Percentiles rank a stretch among this genome's conserved stretches.
phyloP scores from a whole-genome alignment of 176 grass and related monocot genomes.

The Oryza meyeriana region DNA sequence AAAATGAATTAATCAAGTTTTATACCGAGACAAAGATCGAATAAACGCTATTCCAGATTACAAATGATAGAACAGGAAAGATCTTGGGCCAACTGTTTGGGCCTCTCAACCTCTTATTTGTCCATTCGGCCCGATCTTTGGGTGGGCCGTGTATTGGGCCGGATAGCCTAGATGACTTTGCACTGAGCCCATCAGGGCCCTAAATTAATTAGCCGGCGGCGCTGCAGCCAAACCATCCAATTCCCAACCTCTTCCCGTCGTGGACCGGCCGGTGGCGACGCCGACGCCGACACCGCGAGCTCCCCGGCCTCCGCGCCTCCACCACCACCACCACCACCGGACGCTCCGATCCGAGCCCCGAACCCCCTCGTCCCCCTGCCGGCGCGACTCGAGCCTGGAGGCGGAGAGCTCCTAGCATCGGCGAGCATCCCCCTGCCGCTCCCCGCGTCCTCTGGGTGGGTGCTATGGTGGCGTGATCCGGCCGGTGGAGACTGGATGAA shows the following conservation, averaged over 20 bases:
- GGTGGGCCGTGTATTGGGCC: not conserved
- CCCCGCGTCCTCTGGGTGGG: not conserved
- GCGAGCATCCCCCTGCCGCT: too few relatives aligned
- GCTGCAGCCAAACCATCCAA: not conserved
- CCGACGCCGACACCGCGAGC: not conserved
- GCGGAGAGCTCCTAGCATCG: not conserved
- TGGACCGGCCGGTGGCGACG: not conserved
- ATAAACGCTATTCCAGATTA: too few relatives aligned
- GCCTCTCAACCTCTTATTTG: too few relatives aligned
- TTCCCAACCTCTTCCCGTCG: not conserved
- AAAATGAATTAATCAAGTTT: too few relatives aligned
- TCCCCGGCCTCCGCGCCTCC: not conserved
- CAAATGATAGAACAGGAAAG: too few relatives aligned
- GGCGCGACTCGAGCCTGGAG: not conserved
- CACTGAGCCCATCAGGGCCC: not conserved
- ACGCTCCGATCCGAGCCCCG: not conserved
- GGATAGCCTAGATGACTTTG: not conserved
- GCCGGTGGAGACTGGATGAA: constrained; percentile 41
- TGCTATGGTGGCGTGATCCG: constrained; percentile 35
- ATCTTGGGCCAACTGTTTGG: not conserved
- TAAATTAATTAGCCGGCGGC: not conserved
- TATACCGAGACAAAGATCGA: too few relatives aligned
- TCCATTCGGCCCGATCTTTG: not conserved
- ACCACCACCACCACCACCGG: not conserved
- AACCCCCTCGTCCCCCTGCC: not conserved